phyloP scores from a whole-genome alignment of 2,329 filamentous ascomycete genomes.

The Penicillium olsonii region DNA sequence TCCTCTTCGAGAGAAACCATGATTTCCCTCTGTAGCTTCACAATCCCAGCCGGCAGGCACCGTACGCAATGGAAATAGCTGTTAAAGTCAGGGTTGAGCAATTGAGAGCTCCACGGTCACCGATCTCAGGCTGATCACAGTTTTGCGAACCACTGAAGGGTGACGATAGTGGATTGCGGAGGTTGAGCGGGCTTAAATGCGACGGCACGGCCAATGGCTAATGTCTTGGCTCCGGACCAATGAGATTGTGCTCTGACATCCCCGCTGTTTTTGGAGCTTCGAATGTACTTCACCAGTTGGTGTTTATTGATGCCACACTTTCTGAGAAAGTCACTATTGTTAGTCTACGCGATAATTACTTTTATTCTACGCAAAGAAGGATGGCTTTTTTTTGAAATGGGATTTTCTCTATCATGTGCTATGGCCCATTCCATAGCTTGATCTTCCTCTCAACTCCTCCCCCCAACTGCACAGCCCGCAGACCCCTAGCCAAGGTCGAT shows the following conservation, averaged over 20 bases:
- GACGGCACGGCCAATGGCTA: constrained; percentile 2
- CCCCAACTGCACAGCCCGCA: too few relatives aligned
- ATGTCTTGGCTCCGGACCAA: not conserved
- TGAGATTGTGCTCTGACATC: not conserved
- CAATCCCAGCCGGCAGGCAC: not conserved
- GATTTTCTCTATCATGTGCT: not conserved
- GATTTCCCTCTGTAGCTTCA: not conserved
- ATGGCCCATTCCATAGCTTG: too few relatives aligned
- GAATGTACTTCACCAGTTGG: too few relatives aligned
- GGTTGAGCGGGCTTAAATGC: constrained; percentile 1
- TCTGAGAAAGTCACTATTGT: too few relatives aligned
- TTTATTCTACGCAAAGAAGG: too few relatives aligned
- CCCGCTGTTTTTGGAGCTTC: not conserved
- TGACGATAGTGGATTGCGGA: not conserved
- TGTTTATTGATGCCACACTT: too few relatives aligned
- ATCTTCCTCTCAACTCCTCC: too few relatives aligned
- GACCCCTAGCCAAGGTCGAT: too few relatives aligned
- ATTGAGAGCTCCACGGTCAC: too few relatives aligned
- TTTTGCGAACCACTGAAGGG: not conserved
- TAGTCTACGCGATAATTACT: too few relatives aligned
- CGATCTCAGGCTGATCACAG: not conserved
- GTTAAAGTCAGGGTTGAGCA: not conserved
- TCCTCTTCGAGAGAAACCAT: constrained; percentile 43
- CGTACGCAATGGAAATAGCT: not conserved
- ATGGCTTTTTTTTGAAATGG: too few relatives aligned